A percentile compares a stretch with the other conserved stretches of the same genome.
phyloP scores from a whole-genome alignment of 2,329 filamentous ascomycete genomes.

The Alternaria postmessia region DNA sequence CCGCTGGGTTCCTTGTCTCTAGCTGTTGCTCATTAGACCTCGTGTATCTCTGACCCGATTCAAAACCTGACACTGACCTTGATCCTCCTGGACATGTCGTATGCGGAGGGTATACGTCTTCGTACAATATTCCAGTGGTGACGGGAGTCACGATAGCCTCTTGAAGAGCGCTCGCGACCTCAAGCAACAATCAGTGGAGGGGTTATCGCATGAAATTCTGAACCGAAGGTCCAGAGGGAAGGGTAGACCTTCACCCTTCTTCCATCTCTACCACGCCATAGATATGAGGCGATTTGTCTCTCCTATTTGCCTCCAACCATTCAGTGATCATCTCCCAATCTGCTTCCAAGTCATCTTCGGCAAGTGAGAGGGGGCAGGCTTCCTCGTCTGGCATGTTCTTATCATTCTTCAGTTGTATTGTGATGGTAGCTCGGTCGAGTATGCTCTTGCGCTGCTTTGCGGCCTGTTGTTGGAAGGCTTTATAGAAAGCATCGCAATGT shows the following conservation, averaged over 20 bases:
- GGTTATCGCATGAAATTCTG: not conserved
- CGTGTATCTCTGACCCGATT: not conserved
- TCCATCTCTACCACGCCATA: not conserved
- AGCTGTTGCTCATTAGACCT: not conserved
- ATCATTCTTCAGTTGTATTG: not conserved
- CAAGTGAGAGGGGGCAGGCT: not conserved
- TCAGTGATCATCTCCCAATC: not conserved
- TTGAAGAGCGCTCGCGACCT: not conserved
- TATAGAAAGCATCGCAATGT: not conserved
- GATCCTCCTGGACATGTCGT: no score
- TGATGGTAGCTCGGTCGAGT: not conserved
- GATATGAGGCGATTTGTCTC: not conserved
- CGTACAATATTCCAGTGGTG: not conserved
- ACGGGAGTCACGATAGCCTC: not conserved
- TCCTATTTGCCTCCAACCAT: not conserved
- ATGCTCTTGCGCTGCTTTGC: not conserved
- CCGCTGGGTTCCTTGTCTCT: not conserved
- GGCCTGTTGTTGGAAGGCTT: not conserved
- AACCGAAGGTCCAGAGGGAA: not conserved
- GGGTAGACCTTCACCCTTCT: not conserved
- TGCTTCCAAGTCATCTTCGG: not conserved
- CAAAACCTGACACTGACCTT: not conserved
- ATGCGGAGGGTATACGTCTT: not conserved
- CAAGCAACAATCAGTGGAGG: not conserved
- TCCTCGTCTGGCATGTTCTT: not conserved